Evolutionary conservation across 306 rosid genomes (phyloP).

Genomic region (Gastrolobium villosum): DNA sequence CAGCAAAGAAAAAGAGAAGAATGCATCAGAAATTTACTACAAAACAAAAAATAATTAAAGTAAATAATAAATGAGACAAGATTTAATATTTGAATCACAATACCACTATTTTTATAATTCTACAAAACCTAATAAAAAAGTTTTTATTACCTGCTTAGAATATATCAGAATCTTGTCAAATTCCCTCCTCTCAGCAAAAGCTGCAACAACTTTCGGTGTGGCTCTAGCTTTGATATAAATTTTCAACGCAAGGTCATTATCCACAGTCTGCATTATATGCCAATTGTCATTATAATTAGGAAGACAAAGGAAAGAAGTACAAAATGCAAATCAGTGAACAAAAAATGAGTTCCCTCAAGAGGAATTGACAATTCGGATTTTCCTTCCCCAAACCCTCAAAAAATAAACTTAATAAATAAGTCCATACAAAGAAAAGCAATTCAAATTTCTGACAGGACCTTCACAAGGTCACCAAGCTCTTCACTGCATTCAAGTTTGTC

Average conservation of each 20-base stretch:
- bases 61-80: slow-evolving; percentile 17
- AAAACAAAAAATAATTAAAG: slow-evolving; percentile 15
- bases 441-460: slow-evolving; percentile 62
- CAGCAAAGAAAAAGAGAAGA: slow-evolving; percentile 45
- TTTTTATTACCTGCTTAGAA: slow-evolving; percentile 80
- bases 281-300: slow-evolving; percentile 30
- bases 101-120: background rate
- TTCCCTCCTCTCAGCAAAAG: slow-evolving; percentile 97
- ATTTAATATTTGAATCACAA: background rate
- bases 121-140: slow-evolving; percentile 6
- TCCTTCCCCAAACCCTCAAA: slow-evolving; percentile 21
- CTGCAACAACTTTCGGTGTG: slow-evolving; percentile 96
- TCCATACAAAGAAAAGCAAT: slow-evolving; percentile 30
- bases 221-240: slow-evolving; percentile 97
- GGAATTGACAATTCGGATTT: slow-evolving; percentile 21
- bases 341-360: slow-evolving; percentile 13
- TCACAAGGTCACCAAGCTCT: slow-evolving; percentile 97
- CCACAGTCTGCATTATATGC: slow-evolving; percentile 74
- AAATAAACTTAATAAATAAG: slow-evolving; percentile 7
- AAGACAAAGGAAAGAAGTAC: slow-evolving; percentile 23
- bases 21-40: slow-evolving; percentile 16
- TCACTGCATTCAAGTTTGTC: slow-evolving; percentile 97
- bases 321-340: slow-evolving; percentile 21
- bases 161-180: slow-evolving; percentile 94
- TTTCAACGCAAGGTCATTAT: slow-evolving; percentile 92